phyloP scores from a whole-genome alignment of 2,329 filamentous ascomycete genomes.

The Fusarium sp. region DNA sequence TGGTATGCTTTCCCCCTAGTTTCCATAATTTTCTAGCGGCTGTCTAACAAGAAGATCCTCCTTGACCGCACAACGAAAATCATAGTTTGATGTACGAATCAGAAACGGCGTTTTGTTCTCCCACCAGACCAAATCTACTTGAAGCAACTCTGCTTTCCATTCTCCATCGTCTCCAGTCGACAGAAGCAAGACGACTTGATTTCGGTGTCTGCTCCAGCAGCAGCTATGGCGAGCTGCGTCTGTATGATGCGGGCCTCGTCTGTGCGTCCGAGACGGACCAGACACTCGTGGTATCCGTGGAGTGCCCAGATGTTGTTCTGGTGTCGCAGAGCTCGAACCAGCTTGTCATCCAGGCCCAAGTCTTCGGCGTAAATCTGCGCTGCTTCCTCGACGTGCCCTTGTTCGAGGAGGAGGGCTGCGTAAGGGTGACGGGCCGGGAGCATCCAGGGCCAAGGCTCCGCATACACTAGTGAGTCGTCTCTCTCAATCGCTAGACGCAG shows the following conservation, averaged over 20 bases:
- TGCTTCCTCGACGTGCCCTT: slow-evolving; percentile 58
- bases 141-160: neutral
- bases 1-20: no score
- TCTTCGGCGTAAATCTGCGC: neutral
- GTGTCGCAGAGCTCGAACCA: slow-evolving; percentile 71
- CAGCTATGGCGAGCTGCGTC: slow-evolving; percentile 5
- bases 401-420: slow-evolving; percentile 76
- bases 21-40: neutral
- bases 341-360: slow-evolving; percentile 52
- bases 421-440: slow-evolving; percentile 78
- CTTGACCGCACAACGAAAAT: neutral
- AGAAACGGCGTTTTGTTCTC: neutral
- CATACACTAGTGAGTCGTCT: slow-evolving; percentile 74
- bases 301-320: slow-evolving; percentile 78
- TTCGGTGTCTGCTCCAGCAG: neutral
- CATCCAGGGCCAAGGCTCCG: slow-evolving; percentile 86
- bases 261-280: slow-evolving; percentile 2
- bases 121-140: neutral
- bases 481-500: slow-evolving; percentile 67
- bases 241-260: neutral
- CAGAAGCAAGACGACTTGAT: slow-evolving; percentile 12
- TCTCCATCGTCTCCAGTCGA: neutral
- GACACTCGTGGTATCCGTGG: slow-evolving; percentile 76
- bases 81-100: neutral
- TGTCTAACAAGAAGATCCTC: neutral